Evolutionary conservation across 2,329 filamentous ascomycete genomes (phyloP).

Genomic region (Rhynchosporium agropyri): DNA sequence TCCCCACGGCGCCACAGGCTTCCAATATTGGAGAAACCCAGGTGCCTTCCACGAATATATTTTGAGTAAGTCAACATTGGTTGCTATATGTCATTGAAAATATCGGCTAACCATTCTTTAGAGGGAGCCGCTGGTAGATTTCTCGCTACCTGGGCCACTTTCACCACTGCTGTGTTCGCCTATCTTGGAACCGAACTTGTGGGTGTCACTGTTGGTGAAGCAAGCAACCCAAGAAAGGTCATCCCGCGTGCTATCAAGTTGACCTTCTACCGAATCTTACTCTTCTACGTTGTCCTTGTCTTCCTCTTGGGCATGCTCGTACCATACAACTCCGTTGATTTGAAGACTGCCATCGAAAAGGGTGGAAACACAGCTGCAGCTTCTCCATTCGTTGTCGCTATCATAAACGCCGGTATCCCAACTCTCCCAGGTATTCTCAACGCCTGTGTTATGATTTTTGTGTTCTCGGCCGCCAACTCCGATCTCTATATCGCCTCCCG

Average conservation of each 20-base stretch:
- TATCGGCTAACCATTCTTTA: conserved; percentile 18
- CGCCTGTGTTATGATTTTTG: conserved; percentile 66
- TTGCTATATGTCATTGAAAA: neutral
- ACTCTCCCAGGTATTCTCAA: conserved; percentile 69
- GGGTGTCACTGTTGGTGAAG: conserved; percentile 62
- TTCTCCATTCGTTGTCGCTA: conserved; percentile 58
- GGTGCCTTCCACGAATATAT: conserved; percentile 49
- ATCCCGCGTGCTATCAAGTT: conserved; percentile 66
- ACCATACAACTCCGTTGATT: conserved; percentile 63
- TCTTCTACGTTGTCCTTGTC: conserved; percentile 66
- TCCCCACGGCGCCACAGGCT: conserved; percentile 57
- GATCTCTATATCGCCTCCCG: conserved; percentile 68
- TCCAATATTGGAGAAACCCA: conserved; percentile 52
- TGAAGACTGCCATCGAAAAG: conserved; percentile 53
- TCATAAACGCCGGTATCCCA: conserved; percentile 65
- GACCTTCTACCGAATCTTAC: conserved; percentile 62
- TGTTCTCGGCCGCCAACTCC: conserved; percentile 63
- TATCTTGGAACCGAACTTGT: conserved; percentile 65
- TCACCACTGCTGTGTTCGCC: conserved; percentile 57
- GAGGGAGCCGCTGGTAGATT: conserved; percentile 54
- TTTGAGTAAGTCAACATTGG: conserved; percentile 47
- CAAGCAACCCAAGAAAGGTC: conserved; percentile 63
- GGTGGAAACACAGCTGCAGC: conserved; percentile 52
- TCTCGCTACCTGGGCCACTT: conserved; percentile 58
- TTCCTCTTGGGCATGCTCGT: conserved; percentile 64